Base-by-base conservation (phyloP, 2,329 filamentous ascomycete genomes). In the Furcasterigmium sp. region DNA sequence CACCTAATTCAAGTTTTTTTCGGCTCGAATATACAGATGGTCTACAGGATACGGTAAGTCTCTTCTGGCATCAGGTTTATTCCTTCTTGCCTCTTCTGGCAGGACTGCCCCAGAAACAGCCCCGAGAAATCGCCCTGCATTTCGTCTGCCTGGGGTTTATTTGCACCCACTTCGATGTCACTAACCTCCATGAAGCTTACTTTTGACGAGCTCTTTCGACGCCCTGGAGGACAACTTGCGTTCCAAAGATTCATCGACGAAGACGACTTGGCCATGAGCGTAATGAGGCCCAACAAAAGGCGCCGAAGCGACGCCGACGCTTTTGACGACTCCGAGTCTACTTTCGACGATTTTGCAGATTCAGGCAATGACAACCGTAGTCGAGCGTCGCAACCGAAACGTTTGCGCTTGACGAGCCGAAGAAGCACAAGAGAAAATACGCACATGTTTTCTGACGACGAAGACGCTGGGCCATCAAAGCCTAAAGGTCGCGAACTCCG, bases 11-110 rank as follows among this genome's bases (percentile, higher is more conserved):
- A 9, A 18, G 52, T 2, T 55, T 54, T 18, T 70, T 68, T 35
- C 55, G 51, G 5, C 58, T 70, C 10, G 69, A 73, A 46, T 75
- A 73, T 38, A 64, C 65, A 23, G 72, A 75, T 49, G 72, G 71
- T 19, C 61, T 64, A 39, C 51, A 65, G 48, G 62, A 72, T 42
- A 46, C 63, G 51, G 73, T 76, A 62, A 63, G 71, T 67, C 21
- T n/a, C n/a, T n/a, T n/a, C n/a, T n/a, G n/a, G n/a, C n/a, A n/a
- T n/a, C 23, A 26, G 23, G 11, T 26, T 7, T 26, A 26, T 26
- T 26, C 23, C n/a, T n/a, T n/a, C n/a, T n/a, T n/a, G n/a, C n/a
- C n/a, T n/a, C n/a, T n/a, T n/a, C n/a, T n/a, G n/a, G n/a, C n/a
- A n/a, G n/a, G n/a, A n/a, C n/a, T n/a, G n/a, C n/a, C n/a, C n/a